Evolutionary conservation across 2,329 filamentous ascomycete species (phyloP).

Genomic region (Coniella lustricola): DNA sequence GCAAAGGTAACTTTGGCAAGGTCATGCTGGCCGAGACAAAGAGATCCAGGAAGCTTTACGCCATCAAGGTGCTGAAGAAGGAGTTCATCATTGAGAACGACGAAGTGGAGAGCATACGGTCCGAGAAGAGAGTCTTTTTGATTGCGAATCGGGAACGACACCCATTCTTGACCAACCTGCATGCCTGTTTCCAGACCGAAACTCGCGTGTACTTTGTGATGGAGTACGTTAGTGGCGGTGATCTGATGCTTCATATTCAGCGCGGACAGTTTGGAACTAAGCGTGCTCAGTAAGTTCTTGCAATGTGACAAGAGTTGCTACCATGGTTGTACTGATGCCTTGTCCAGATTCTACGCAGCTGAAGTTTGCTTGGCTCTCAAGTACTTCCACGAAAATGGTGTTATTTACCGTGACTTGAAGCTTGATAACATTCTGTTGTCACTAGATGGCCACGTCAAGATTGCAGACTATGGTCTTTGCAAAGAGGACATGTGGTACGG

Average conservation of each 20-base stretch:
- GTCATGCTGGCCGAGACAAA: conserved; percentile 99
- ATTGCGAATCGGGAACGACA: conserved; percentile 96
- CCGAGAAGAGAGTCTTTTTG: conserved; percentile 94
- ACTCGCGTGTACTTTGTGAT: conserved; percentile 98
- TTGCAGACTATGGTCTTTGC: conserved; percentile 96
- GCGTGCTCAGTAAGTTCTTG: conserved; percentile 72
- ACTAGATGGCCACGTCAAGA: conserved; percentile 95
- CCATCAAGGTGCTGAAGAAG: conserved; percentile 98
- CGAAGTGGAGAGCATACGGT: conserved; percentile 95
- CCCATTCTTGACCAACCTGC: conserved; percentile 88
- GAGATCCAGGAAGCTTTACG: conserved; percentile 82
- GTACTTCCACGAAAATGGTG: conserved; percentile 98
- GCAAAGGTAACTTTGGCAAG: conserved; percentile 99
- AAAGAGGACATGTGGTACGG: conserved; percentile 99
- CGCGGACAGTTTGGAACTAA: conserved; percentile 93
- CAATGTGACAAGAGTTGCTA: background rate
- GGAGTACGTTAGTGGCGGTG: conserved; percentile 98
- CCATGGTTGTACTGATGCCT: conserved; percentile 16
- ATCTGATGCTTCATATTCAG: conserved; percentile 98
- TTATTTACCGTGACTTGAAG: conserved; percentile 97
- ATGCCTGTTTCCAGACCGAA: conserved; percentile 98
- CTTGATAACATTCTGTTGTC: conserved; percentile 87
- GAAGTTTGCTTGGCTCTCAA: conserved; percentile 96
- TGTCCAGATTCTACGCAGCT: conserved; percentile 81
- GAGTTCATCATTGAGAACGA: conserved; percentile 99